Conservation (phyloP, 1,284 basidiomycete genomes). For the Puccinia horiana region DNA sequence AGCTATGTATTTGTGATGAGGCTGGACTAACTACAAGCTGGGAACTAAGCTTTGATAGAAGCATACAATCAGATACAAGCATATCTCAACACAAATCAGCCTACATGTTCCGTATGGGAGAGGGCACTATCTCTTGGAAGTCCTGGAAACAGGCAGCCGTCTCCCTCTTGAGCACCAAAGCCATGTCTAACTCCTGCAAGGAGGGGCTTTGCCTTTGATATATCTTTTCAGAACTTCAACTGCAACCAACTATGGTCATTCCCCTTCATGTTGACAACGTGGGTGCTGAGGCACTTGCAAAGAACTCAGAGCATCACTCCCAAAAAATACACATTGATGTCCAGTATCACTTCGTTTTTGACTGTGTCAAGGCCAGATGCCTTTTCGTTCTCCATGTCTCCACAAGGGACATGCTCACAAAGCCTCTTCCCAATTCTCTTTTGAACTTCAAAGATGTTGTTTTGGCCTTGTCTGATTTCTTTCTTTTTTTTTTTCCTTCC, state of each 20-base stretch:
- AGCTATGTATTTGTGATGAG: no score
- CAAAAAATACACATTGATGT: not conserved
- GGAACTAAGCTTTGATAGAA: no score
- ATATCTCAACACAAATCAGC: no score
- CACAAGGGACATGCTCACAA: not conserved
- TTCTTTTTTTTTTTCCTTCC: no score
- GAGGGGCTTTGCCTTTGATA: not conserved
- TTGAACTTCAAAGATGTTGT: not conserved
- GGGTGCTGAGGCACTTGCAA: not conserved
- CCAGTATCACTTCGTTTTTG: not conserved
- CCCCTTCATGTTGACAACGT: not conserved
- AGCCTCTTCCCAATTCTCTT: not conserved
- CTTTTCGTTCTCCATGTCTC: not conserved
- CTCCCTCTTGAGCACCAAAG: not conserved
- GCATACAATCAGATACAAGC: no score
- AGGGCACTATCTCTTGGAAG: not conserved
- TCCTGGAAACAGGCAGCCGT: not conserved
- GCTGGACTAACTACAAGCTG: no score
- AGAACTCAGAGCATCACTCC: not conserved
- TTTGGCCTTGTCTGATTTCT: not conserved
- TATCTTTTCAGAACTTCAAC: not conserved
- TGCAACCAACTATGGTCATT: not conserved
- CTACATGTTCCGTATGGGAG: not conserved
- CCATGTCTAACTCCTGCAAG: not conserved
- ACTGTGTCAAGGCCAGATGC: not conserved